A percentile compares a stretch with the other conserved stretches of the same genome.
phyloP scores from a whole-genome alignment of 192 early-diverging fungal species.

The Spizellomyces sp. region DNA sequence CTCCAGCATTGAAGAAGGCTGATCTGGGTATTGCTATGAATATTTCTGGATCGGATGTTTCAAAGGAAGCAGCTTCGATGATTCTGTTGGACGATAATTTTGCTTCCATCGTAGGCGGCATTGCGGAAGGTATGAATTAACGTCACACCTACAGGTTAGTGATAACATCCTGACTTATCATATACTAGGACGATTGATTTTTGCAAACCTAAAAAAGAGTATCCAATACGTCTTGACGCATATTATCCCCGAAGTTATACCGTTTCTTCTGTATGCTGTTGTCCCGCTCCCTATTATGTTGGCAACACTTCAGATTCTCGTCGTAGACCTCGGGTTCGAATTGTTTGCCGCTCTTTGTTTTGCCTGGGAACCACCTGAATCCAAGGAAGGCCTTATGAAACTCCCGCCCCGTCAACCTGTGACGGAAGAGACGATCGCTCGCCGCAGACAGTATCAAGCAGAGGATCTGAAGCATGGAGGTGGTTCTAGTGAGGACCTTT shows the following conservation, averaged over 20 bases:
- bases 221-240: constrained; percentile 91
- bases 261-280: constrained; percentile 80
- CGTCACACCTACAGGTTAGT: too few relatives aligned
- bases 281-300: constrained; percentile 85
- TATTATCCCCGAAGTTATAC: constrained; percentile 85
- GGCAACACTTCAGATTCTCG: constrained; percentile 80
- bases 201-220: constrained; percentile 93
- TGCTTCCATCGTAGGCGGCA: constrained; percentile 88
- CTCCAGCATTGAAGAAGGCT: constrained; percentile 94
- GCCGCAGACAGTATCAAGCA: background rate
- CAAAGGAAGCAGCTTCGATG: constrained; percentile 94
- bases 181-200: constrained; percentile 79
- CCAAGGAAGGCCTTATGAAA: constrained; percentile 77
- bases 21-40: constrained; percentile 99
- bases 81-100: constrained; percentile 98
- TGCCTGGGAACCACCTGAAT: constrained; percentile 91
- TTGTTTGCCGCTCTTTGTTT: constrained; percentile 80
- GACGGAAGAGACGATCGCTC: constrained; percentile 67
- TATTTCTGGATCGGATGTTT: constrained; percentile 90
- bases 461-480: background rate
- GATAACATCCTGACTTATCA: too few relatives aligned
- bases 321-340: constrained; percentile 95
- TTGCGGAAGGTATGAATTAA: constrained; percentile 69
- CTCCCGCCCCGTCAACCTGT: constrained; percentile 90
- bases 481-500: background rate